Percentiles rank a stretch among this genome's conserved stretches.
phyloP scores from a whole-genome alignment of 306 rosid genomes.

The Acacia confusa region DNA sequence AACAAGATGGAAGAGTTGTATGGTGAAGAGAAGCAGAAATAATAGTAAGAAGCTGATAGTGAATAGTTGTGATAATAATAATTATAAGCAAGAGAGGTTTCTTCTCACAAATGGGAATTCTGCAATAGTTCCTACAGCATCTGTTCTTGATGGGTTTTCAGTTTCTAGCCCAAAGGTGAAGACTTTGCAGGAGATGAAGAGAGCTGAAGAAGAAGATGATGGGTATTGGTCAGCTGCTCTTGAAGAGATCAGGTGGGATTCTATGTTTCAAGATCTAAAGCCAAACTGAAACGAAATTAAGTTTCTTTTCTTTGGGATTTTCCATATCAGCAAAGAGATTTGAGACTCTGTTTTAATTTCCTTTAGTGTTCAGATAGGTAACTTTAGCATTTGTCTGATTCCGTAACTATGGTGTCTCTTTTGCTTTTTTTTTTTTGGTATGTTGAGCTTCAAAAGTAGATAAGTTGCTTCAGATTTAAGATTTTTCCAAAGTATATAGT shows the following conservation, averaged over 20 bases:
- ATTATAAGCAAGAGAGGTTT: constrained; percentile 46
- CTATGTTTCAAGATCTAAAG: constrained; percentile 87
- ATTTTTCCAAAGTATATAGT: constrained; percentile 18
- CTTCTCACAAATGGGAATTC: constrained; percentile 63
- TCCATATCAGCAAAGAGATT: constrained; percentile 38
- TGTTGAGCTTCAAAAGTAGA: not conserved
- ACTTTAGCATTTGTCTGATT: constrained; percentile 35
- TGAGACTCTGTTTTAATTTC: not conserved
- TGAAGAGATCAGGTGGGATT: constrained; percentile 90
- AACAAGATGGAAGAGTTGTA: constrained; percentile 42
- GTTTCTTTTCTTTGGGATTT: constrained; percentile 36
- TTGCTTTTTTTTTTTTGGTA: constrained; percentile 2
- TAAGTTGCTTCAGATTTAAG: constrained; percentile 23
- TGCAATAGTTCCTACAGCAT: constrained; percentile 24
- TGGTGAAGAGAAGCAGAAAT: constrained; percentile 65
- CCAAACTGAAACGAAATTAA: constrained; percentile 59
- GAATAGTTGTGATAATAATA: not conserved
- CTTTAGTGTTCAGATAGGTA: constrained; percentile 5
- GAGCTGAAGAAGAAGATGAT: constrained; percentile 29
- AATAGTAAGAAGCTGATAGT: constrained; percentile 30
- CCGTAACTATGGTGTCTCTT: constrained; percentile 28
- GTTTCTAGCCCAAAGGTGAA: constrained; percentile 58
- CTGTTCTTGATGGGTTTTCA: constrained; percentile 43
- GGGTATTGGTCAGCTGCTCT: constrained; percentile 72
- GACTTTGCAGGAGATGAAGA: constrained; percentile 49